These are phyloP conservation scores for Quercus berberidifolia DNA, from an alignment of 306 rosid genomes.

Conservation along the genomic window DNA sequence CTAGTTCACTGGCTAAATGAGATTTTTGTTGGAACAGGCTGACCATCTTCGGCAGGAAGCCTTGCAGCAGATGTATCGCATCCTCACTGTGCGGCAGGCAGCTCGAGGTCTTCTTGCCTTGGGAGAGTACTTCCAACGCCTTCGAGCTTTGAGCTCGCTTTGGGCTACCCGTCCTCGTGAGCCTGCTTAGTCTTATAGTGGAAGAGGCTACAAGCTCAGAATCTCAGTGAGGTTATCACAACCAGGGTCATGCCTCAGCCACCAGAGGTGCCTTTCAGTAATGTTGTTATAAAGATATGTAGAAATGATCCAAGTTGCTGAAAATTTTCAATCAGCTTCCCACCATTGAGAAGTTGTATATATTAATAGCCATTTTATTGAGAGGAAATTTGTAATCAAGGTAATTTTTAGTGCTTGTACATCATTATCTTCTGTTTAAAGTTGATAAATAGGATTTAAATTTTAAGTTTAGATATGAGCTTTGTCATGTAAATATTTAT, in stretches of 20 bases:
- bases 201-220: slow-evolving; percentile 28
- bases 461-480: slow-evolving; percentile 11
- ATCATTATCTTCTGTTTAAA: slow-evolving; percentile 13
- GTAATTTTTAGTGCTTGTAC: slow-evolving; percentile 26
- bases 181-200: slow-evolving; percentile 40
- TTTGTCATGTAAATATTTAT: slow-evolving; percentile 26
- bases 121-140: slow-evolving; percentile 81
- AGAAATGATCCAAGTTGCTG: slow-evolving; percentile 27
- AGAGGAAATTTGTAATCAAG: slow-evolving; percentile 28
- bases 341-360: slow-evolving; percentile 51
- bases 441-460: slow-evolving; percentile 20
- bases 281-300: slow-evolving; percentile 14
- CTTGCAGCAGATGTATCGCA: slow-evolving; percentile 67
- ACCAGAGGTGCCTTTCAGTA: slow-evolving; percentile 14
- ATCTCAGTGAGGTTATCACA: slow-evolving; percentile 21
- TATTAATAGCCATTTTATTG: slow-evolving; percentile 46
- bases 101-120: slow-evolving; percentile 69
- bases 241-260: slow-evolving; percentile 17
- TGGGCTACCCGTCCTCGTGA: slow-evolving; percentile 62
- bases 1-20: slow-evolving; percentile 9
- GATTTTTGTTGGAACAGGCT: slow-evolving; percentile 48
- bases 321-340: slow-evolving; percentile 49
- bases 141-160: slow-evolving; percentile 73
- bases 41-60: slow-evolving; percentile 81
- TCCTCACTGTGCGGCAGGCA: slow-evolving; percentile 66